These are phyloP conservation scores for Cyclotella sp. DNA, from an alignment of 108 stramenopile genomes.

Conservation along the genomic window DNA sequence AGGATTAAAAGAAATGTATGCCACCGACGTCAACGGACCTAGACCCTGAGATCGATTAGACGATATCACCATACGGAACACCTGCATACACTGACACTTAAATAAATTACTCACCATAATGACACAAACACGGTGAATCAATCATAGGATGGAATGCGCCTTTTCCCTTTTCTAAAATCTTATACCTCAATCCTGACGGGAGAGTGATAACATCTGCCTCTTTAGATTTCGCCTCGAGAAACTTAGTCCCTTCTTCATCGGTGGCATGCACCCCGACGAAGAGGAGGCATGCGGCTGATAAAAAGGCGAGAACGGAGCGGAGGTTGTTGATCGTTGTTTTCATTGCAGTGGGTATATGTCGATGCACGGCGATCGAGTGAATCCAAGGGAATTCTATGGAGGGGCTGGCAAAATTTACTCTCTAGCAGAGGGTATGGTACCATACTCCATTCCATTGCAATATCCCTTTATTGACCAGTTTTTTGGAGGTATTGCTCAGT, in stretches of 20 bases:
- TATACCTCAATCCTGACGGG: conserved; percentile 87
- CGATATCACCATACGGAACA: background rate
- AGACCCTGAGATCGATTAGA: background rate
- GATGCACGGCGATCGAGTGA: background rate
- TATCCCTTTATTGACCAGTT: too few species aligned
- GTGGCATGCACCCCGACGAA: conserved; percentile 56
- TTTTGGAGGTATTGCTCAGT: too few species aligned
- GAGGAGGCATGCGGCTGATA: conserved; percentile 19
- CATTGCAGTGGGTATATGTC: conserved; percentile 1
- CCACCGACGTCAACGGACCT: background rate
- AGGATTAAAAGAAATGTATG: background rate
- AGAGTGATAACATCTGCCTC: conserved; percentile 78
- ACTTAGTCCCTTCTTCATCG: conserved; percentile 76
- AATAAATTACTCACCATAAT: conserved; percentile 59
- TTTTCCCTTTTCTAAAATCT: conserved; percentile 70
- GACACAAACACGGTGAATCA: conserved; percentile 81
- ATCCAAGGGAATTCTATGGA: too few species aligned
- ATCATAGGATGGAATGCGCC: conserved; percentile 72
- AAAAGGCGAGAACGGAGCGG: conserved; percentile 18
- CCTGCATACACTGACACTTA: too few species aligned
- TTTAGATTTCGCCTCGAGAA: conserved; percentile 75
- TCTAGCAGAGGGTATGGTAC: too few species aligned
- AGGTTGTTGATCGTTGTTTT: background rate
- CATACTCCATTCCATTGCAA: too few species aligned
- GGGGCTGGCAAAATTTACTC: too few species aligned